Evolutionary conservation across 1,139 yeast genomes (phyloP).

Genomic region (Lizanozyma gosingica): DNA sequence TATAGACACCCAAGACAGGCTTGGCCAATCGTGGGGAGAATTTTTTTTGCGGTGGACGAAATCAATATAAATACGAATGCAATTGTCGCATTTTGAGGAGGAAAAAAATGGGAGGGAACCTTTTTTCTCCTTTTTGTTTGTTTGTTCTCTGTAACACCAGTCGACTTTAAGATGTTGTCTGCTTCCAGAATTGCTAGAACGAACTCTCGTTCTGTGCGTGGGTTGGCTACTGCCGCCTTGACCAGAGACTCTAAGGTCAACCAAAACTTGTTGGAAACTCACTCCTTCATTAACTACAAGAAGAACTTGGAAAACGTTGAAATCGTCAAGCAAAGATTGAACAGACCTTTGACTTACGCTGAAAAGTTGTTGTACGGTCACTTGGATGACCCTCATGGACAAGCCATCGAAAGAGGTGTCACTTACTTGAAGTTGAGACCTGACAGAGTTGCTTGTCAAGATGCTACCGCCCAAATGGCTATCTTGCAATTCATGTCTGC

Average conservation of each 20-base stretch:
- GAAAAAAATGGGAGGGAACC: too few species aligned
- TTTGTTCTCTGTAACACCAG: background rate
- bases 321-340: constrained; percentile 78
- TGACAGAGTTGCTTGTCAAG: constrained; percentile 99
- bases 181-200: constrained; percentile 26
- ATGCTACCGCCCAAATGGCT: constrained; percentile 99
- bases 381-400: constrained; percentile 90
- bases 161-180: constrained; percentile 23
- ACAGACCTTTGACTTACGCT: constrained; percentile 94
- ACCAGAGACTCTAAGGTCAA: constrained; percentile 88
- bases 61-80: background rate
- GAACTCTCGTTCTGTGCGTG: constrained; percentile 43
- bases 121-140: background rate
- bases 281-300: constrained; percentile 74
- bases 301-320: constrained; percentile 75
- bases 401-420: constrained; percentile 93
- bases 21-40: background rate
- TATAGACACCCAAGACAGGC: too few species aligned
- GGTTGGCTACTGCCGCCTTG: constrained; percentile 66
- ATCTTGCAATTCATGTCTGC: constrained; percentile 97
- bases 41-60: background rate
- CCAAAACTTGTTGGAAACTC: constrained; percentile 85
- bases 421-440: constrained; percentile 96
- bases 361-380: constrained; percentile 96
- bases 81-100: background rate